Evolutionary conservation across 2,329 filamentous ascomycete species (phyloP), one percentile per base, ranked within the genome.

Genomic region (Tolypocladium paradoxum): DNA sequence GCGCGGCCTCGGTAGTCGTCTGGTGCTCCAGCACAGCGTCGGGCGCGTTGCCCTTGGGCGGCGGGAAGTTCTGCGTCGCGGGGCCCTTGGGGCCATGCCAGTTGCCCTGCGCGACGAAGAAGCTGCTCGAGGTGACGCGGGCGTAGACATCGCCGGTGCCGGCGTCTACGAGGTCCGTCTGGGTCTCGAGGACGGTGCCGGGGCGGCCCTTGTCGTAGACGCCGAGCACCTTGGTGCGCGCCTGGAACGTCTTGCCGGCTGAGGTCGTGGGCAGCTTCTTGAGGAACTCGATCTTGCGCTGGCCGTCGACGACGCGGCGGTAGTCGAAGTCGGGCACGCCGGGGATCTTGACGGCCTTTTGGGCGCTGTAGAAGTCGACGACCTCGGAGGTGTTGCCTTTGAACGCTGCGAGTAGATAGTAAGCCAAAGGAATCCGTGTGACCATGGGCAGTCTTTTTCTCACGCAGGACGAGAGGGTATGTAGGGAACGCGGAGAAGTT

Each of bases 21-120:
- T 90, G 84, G 62, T 86, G 79, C 62, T 81, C 79, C 60, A 87
- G 80, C 6, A 83, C 78, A 45, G 76, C 80, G 70, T 95, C 89
- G 18, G 90, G 87, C 71, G 83, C 82, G 71, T 82, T 84, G 57
- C 77, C 84, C 65, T 85, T 73, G 8, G 90, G 90, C 6, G 89
- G 86, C 7, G 88, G 85, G 73, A 82, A 95, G 72, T 82, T 90
- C 60, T 84, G 76, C 0, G 85, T 87, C 55, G 88, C 84, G 3
- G 90, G 89, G 6, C 90, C 91, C 74, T 95, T 95, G 38, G 91
- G 91, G 0, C 91, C 91, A 59, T 88, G 87, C 91, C 91, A 96
- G 68, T 75, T 75, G 62, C 82, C 82, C 69, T 95, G 89, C 2
- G 81, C 88, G 55, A 95, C 84, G 65, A 85, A 92, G 71, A 95